These are phyloP conservation scores for Cystobasidium sp. DNA, from an alignment of 1,284 basidiomycete genomes.

Conservation along the genomic window DNA sequence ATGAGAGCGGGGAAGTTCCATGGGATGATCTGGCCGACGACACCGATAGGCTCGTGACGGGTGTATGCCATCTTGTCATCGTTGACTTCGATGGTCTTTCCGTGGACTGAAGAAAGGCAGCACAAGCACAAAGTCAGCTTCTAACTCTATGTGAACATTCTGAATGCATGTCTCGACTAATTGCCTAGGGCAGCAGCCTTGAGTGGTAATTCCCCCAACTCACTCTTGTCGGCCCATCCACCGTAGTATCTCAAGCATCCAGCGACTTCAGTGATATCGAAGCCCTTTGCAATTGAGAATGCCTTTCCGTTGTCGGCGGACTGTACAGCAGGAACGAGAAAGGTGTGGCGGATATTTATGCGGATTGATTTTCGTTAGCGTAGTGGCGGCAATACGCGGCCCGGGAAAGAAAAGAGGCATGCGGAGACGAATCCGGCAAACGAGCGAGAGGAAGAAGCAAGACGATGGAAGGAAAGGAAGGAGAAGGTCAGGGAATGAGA, in stretches of 20 bases:
- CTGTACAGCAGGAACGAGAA: conserved; percentile 47
- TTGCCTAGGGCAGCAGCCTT: conserved; percentile 63
- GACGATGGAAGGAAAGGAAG: background rate
- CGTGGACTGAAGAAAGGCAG: conserved; percentile 72
- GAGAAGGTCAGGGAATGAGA: conserved; percentile 11
- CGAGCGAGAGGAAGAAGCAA: conserved; percentile 1
- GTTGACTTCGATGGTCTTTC: conserved; percentile 58
- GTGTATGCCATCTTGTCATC: conserved; percentile 77
- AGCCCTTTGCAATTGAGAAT: conserved; percentile 70
- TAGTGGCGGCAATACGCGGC: conserved; percentile 42
- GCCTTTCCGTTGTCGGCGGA: conserved; percentile 78
- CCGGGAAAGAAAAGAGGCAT: background rate
- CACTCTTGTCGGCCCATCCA: conserved; percentile 55
- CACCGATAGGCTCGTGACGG: conserved; percentile 90
- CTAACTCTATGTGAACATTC: too few relatives aligned
- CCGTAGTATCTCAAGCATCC: conserved; percentile 56
- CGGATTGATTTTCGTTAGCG: background rate
- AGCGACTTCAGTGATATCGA: conserved; percentile 74
- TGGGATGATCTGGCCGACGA: conserved; percentile 79
- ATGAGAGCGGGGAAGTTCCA: conserved; percentile 72
- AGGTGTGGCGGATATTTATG: background rate
- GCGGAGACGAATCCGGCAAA: background rate
- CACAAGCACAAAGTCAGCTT: conserved; percentile 77
- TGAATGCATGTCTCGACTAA: background rate
- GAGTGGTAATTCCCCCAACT: conserved; percentile 54